Conservation (phyloP, 768 basidiomycete species). For the Daedaleopsis nitida region DNA sequence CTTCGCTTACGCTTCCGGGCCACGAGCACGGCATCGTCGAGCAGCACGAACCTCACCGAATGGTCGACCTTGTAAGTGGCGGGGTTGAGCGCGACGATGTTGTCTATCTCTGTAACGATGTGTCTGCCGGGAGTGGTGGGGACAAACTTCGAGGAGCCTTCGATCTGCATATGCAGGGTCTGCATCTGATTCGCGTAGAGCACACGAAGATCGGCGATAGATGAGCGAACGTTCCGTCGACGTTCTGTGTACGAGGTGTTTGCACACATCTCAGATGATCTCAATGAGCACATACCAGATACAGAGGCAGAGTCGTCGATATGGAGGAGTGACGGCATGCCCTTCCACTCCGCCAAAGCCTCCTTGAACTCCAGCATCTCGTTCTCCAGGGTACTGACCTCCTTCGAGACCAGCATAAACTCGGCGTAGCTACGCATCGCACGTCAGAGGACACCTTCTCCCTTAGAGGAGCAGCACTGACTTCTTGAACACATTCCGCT, state of each 20-base stretch:
- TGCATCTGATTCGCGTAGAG: slow-evolving; percentile 96
- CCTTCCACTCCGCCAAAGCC: slow-evolving; percentile 91
- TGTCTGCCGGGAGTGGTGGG: slow-evolving; percentile 91
- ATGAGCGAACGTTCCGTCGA: slow-evolving; percentile 75
- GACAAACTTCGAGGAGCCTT: slow-evolving; percentile 94
- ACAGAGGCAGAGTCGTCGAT: slow-evolving; percentile 80
- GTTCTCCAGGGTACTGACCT: slow-evolving; percentile 93
- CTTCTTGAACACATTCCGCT: slow-evolving; percentile 96
- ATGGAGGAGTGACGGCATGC: slow-evolving; percentile 90
- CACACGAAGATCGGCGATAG: slow-evolving; percentile 92
- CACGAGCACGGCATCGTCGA: slow-evolving; percentile 91
- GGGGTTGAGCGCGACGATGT: slow-evolving; percentile 82
- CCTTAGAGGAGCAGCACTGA: slow-evolving; percentile 32
- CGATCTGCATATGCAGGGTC: slow-evolving; percentile 83
- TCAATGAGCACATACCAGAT: slow-evolving; percentile 47
- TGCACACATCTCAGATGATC: slow-evolving; percentile 7
- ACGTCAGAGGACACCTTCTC: background rate
- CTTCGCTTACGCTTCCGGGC: slow-evolving; percentile 72
- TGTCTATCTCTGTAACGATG: slow-evolving; percentile 83
- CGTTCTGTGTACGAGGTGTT: slow-evolving; percentile 39
- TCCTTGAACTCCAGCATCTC: slow-evolving; percentile 98
- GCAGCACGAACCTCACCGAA: slow-evolving; percentile 83
- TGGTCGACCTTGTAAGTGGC: slow-evolving; percentile 94
- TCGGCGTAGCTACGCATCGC: slow-evolving; percentile 77
- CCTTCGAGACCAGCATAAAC: slow-evolving; percentile 95